Evolutionary conservation across 495 filamentous ascomycete species (phyloP).

Genomic region (Parathielavia hyrcaniae): DNA sequence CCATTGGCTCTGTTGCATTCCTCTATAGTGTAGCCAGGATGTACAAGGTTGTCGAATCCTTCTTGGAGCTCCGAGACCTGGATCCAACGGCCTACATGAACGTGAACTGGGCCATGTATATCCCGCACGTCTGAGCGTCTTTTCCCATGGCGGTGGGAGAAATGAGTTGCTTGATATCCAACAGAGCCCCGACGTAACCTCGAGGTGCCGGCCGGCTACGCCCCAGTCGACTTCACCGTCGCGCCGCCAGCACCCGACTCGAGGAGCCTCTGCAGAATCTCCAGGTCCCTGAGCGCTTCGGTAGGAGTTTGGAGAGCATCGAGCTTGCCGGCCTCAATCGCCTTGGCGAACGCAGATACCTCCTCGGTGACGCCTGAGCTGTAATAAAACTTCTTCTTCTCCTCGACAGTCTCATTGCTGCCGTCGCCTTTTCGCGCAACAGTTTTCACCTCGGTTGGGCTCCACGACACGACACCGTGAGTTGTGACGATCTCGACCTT

Average conservation of each 20-base stretch:
- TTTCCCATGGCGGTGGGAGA: background rate
- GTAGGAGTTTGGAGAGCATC: constrained; percentile 54
- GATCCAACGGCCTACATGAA: background rate
- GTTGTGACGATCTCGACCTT: constrained; percentile 52
- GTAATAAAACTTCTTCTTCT: constrained; percentile 49
- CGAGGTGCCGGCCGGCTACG: background rate
- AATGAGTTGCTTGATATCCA: background rate
- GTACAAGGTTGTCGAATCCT: background rate
- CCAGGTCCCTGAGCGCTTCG: constrained; percentile 64
- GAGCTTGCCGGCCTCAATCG: constrained; percentile 41
- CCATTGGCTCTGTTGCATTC: background rate
- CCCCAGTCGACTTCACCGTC: constrained; percentile 17
- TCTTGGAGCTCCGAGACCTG: background rate
- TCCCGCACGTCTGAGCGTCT: background rate
- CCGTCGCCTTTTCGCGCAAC: constrained; percentile 29
- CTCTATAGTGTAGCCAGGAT: background rate
- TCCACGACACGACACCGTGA: constrained; percentile 45
- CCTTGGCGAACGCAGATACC: constrained; percentile 56
- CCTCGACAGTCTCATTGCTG: constrained; percentile 29
- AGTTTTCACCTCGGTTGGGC: constrained; percentile 31
- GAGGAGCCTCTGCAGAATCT: constrained; percentile 58
- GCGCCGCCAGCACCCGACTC: constrained; percentile 53
- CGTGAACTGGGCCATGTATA: background rate
- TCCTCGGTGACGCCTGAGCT: constrained; percentile 59
- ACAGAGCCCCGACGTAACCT: too few relatives aligned